These are phyloP conservation scores for Albugo candida DNA, from an alignment of 352 stramenopile species.

Conservation along the genomic window DNA sequence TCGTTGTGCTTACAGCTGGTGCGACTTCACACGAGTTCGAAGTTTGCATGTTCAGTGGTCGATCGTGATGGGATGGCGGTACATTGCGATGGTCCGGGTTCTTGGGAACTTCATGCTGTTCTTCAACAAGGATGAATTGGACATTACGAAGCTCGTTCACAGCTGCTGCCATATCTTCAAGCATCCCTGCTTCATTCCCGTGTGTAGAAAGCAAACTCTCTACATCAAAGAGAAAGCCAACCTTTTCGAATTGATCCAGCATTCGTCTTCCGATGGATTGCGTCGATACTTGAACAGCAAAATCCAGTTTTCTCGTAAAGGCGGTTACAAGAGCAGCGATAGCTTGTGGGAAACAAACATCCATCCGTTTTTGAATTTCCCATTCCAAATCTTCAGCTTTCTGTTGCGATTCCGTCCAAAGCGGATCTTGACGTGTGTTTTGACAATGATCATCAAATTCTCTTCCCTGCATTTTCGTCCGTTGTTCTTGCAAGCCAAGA, in stretches of 20 bases:
- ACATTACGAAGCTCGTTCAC: conserved; percentile 58
- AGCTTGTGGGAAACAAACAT: conserved; percentile 66
- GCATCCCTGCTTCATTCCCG: conserved; percentile 91
- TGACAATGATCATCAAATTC: neutral
- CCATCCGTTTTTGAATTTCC: conserved; percentile 64
- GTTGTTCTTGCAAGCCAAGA: conserved; percentile 46
- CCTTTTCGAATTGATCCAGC: conserved; percentile 54
- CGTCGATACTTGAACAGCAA: conserved; percentile 35
- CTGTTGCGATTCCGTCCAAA: conserved; percentile 70
- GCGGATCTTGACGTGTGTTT: conserved; percentile 19
- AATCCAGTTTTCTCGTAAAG: conserved; percentile 62
- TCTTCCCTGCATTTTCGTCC: conserved; percentile 37
- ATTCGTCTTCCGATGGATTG: conserved; percentile 28
- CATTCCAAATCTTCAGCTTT: conserved; percentile 60
- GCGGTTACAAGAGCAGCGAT: conserved; percentile 59
- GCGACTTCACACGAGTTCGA: conserved; percentile 8
- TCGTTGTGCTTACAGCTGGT: conserved; percentile 5
- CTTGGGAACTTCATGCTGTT: conserved; percentile 23
- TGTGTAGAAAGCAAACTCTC: conserved; percentile 88
- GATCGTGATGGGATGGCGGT: neutral
- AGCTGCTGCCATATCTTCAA: conserved; percentile 75
- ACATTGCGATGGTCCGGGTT: neutral
- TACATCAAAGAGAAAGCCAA: conserved; percentile 74
- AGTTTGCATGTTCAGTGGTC: conserved; percentile 11
- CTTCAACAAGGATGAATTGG: conserved; percentile 52